phyloP scores from a whole-genome alignment of 2,329 filamentous ascomycete genomes.

The Calonectria ilicicola region DNA sequence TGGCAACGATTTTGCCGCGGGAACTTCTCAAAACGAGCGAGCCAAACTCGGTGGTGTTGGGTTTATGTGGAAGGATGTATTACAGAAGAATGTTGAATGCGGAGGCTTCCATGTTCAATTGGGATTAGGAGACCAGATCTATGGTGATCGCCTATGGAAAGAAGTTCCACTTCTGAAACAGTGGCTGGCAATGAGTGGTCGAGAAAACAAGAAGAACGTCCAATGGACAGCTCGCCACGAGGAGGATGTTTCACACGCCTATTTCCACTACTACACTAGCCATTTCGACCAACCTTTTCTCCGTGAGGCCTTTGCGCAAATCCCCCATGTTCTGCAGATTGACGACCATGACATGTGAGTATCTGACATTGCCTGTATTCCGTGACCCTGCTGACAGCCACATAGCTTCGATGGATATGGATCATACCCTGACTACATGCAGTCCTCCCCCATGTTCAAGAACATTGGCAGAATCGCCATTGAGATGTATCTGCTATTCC shows the following conservation, averaged over 20 bases:
- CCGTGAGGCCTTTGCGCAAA: constrained; percentile 95
- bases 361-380: neutral
- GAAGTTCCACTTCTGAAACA: constrained; percentile 94
- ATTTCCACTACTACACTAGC: constrained; percentile 98
- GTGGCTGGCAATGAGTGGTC: constrained; percentile 93
- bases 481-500: constrained; percentile 98
- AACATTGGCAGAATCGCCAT: constrained; percentile 96
- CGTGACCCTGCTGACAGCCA: constrained; percentile 26
- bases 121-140: constrained; percentile 93
- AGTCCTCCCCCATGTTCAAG: constrained; percentile 96
- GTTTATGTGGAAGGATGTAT: constrained; percentile 98
- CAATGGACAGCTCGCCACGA: constrained; percentile 95
- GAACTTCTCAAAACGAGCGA: constrained; percentile 87
- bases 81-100: constrained; percentile 97
- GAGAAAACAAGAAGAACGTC: constrained; percentile 90
- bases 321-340: constrained; percentile 91
- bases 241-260: constrained; percentile 94
- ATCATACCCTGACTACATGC: constrained; percentile 98
- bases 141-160: constrained; percentile 95
- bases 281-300: constrained; percentile 98
- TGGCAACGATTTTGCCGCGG: constrained; percentile 93
- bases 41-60: constrained; percentile 88
- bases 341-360: constrained; percentile 98
- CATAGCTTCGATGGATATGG: constrained; percentile 94
- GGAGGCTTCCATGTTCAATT: constrained; percentile 96